Evolutionary conservation across 371 early-diverging fungal species (phyloP).

Genomic region (Mortierella sp.): DNA sequence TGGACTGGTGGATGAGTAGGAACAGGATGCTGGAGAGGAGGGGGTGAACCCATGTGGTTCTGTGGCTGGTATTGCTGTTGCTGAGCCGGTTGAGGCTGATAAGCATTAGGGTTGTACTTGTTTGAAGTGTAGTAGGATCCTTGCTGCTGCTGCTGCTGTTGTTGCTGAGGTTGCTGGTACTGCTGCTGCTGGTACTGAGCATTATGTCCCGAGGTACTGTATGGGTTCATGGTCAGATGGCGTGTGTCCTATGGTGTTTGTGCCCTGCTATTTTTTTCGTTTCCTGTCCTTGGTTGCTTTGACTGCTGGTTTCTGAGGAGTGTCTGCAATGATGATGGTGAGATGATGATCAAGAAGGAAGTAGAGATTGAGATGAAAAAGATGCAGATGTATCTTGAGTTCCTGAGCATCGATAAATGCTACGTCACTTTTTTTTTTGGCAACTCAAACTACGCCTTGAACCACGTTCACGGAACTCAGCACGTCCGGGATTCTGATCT

Average conservation of each 20-base stretch:
- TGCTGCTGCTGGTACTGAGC: constrained; percentile 27
- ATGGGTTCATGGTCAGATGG: constrained; percentile 42
- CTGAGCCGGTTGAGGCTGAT: constrained; percentile 25
- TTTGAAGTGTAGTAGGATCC: constrained; percentile 33
- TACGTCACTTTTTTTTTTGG: constrained; percentile 13
- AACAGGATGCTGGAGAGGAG: constrained; percentile 80
- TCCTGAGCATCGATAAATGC: not conserved
- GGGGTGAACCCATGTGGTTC: constrained; percentile 62
- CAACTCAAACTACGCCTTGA: not conserved
- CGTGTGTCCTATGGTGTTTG: constrained; percentile 2
- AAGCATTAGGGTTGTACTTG: constrained; percentile 56
- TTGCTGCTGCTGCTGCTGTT: constrained; percentile 29
- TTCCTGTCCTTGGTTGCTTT: constrained; percentile 2
- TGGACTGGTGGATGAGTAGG: constrained; percentile 77
- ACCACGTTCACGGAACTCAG: not conserved
- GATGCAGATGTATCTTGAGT: not conserved
- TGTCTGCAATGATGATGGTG: not conserved
- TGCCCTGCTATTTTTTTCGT: not conserved
- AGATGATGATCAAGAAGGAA: constrained; percentile 19
- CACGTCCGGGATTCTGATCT: not conserved
- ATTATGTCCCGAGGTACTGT: constrained; percentile 44
- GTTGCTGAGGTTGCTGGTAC: constrained; percentile 24
- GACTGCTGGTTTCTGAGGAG: not conserved
- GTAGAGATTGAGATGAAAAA: not conserved
- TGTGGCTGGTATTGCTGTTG: constrained; percentile 32